A percentile compares a stretch with the other conserved stretches of the same genome.
Conservation (phyloP, 306 rosid genomes). For the Calophaca sinica region DNA sequence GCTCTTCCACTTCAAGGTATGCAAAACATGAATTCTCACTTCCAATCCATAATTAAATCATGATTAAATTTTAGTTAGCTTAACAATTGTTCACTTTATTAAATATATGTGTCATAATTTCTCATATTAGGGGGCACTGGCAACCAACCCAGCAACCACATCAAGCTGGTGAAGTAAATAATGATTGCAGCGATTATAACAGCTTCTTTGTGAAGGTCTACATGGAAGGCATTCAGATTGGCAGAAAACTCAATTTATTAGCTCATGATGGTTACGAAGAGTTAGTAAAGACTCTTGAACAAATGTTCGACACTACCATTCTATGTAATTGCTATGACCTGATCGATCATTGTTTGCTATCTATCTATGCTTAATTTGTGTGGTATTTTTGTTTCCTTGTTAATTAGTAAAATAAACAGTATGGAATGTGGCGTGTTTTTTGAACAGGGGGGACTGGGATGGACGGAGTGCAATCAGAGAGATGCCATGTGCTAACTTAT, state of each 20-base stretch:
- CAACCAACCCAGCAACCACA: slow-evolving; percentile 42
- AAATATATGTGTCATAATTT: background rate
- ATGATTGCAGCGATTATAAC: slow-evolving; percentile 49
- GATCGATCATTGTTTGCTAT: no score
- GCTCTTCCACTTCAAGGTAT: slow-evolving; percentile 57
- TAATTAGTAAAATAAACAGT: background rate
- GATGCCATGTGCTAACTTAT: slow-evolving; percentile 75
- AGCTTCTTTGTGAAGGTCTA: slow-evolving; percentile 79
- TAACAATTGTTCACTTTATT: no score
- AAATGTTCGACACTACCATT: slow-evolving; percentile 81
- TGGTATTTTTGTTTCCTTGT: background rate
- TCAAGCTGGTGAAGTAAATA: slow-evolving; percentile 44
- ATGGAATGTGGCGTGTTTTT: background rate
- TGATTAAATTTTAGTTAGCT: no score
- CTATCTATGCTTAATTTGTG: background rate
- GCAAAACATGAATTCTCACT: background rate
- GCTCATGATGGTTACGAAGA: slow-evolving; percentile 66
- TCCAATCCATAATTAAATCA: no score
- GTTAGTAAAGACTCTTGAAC: slow-evolving; percentile 70
- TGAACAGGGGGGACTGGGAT: slow-evolving; percentile 74
- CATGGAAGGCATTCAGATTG: slow-evolving; percentile 88
- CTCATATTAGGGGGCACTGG: slow-evolving; percentile 50
- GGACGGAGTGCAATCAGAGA: slow-evolving; percentile 66
- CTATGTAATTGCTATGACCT: slow-evolving; percentile 54
- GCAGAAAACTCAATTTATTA: slow-evolving; percentile 73